Percentiles rank a stretch among this genome's conserved stretches.
Conservation (phyloP, 495 filamentous ascomycete species). For the Xylaria nigripes region DNA sequence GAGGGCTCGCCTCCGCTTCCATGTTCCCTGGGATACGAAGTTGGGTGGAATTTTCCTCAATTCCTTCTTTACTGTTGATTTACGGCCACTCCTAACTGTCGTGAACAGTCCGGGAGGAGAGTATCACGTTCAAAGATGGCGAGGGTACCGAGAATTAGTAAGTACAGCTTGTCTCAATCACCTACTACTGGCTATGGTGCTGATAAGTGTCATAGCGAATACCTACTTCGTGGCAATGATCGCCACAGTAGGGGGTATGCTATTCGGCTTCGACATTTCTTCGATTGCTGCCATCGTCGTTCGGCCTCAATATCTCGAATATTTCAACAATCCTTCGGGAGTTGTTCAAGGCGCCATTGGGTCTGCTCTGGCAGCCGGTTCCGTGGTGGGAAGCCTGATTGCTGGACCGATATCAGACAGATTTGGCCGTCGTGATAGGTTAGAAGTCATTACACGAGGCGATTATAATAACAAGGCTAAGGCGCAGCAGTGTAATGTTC, state of each 20-base stretch:
- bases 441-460: background rate
- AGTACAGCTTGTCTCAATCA: background rate
- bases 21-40: background rate
- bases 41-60: background rate
- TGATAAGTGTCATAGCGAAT: conserved; percentile 32
- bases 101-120: background rate
- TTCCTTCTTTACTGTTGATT: conserved; percentile 1
- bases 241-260: conserved; percentile 52
- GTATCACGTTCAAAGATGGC: conserved; percentile 20
- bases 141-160: conserved; percentile 26
- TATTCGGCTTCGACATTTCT: conserved; percentile 60
- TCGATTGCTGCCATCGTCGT: conserved; percentile 69
- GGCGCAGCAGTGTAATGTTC: conserved; percentile 43
- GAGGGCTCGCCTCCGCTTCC: conserved; percentile 1
- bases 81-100: background rate
- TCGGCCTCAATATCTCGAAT: conserved; percentile 58
- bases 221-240: conserved; percentile 56
- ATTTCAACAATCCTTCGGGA: conserved; percentile 57
- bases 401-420: conserved; percentile 61
- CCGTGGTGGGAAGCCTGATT: conserved; percentile 53
- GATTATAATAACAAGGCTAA: conserved; percentile 7
- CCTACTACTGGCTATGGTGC: conserved; percentile 1
- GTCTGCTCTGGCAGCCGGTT: conserved; percentile 59
- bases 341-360: conserved; percentile 58
- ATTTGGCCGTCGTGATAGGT: conserved; percentile 51